phyloP scores from a whole-genome alignment of 352 stramenopile species.

The Phytophthora kernoviae region DNA sequence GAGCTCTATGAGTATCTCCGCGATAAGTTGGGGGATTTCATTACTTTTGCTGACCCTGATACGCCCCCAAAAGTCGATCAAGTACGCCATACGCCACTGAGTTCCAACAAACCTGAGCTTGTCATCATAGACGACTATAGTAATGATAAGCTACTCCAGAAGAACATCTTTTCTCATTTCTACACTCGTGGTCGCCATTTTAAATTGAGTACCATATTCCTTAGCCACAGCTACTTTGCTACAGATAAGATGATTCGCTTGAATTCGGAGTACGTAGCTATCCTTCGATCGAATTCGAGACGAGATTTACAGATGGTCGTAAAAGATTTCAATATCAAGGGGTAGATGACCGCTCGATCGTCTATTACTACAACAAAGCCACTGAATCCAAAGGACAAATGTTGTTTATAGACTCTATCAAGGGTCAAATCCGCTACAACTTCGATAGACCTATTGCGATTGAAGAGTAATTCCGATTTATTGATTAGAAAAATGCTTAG shows the following conservation, averaged over 20 bases:
- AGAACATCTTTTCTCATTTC: neutral
- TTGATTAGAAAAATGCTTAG: neutral
- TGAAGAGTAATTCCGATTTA: neutral
- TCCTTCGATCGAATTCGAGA: neutral
- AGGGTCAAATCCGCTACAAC: too few species aligned
- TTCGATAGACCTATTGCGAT: neutral
- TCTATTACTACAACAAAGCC: neutral
- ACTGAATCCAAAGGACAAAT: neutral
- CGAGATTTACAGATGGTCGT: neutral
- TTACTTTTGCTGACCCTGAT: conserved; percentile 6
- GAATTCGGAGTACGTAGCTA: neutral
- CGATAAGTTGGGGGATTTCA: conserved; percentile 8
- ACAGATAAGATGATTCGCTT: conserved; percentile 1
- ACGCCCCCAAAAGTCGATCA: conserved; percentile 1
- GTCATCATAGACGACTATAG: conserved; percentile 24
- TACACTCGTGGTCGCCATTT: neutral
- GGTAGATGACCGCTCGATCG: neutral
- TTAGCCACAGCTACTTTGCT: neutral
- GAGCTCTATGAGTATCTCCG: conserved; percentile 10
- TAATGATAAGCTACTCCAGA: conserved; percentile 10
- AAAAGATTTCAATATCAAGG: neutral
- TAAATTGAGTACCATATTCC: neutral
- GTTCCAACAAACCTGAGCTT: conserved; percentile 8
- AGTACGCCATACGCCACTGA: neutral
- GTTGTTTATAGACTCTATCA: too few species aligned